Evolutionary conservation across 305 asterid species (phyloP).

Genomic region (Fraxinus baroniana): DNA sequence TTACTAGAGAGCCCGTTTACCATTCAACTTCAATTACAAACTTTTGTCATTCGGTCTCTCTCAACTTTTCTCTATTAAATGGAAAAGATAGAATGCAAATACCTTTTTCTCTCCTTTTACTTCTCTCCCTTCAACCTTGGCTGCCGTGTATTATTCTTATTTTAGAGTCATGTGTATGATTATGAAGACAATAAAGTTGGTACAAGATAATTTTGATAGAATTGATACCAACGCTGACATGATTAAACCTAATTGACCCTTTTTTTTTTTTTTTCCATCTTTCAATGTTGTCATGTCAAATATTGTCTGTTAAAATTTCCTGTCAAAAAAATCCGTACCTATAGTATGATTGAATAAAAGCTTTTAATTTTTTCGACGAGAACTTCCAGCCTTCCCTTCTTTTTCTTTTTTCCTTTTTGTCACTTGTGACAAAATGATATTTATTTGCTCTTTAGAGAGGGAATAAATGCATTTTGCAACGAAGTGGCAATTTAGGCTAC

Average conservation of each 20-base stretch:
- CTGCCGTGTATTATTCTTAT: not conserved
- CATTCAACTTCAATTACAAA: not conserved
- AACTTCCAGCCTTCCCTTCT: not conserved
- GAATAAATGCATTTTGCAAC: not conserved
- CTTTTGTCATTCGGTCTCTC: not conserved
- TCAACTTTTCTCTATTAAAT: too few relatives aligned
- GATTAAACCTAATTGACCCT: too few relatives aligned
- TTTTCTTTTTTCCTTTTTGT: too few relatives aligned
- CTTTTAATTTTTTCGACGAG: not conserved
- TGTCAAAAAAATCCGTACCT: too few relatives aligned
- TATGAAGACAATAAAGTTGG: not conserved
- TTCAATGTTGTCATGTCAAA: too few relatives aligned
- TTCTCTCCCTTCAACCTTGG: not conserved
- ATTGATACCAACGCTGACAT: too few relatives aligned
- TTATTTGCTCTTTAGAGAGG: not conserved
- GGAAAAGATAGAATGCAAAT: not conserved
- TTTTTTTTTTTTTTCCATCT: too few relatives aligned
- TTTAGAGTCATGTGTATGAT: not conserved
- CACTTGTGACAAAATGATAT: not conserved
- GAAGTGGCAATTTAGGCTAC: not conserved
- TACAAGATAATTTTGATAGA: too few relatives aligned
- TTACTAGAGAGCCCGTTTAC: not conserved
- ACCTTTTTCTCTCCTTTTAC: not conserved
- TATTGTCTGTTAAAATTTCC: too few relatives aligned
- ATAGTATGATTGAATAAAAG: too few relatives aligned